These are phyloP conservation scores for Aspergillus sp. DNA, from an alignment of 2,329 filamentous ascomycete species.

Conservation along the genomic window DNA sequence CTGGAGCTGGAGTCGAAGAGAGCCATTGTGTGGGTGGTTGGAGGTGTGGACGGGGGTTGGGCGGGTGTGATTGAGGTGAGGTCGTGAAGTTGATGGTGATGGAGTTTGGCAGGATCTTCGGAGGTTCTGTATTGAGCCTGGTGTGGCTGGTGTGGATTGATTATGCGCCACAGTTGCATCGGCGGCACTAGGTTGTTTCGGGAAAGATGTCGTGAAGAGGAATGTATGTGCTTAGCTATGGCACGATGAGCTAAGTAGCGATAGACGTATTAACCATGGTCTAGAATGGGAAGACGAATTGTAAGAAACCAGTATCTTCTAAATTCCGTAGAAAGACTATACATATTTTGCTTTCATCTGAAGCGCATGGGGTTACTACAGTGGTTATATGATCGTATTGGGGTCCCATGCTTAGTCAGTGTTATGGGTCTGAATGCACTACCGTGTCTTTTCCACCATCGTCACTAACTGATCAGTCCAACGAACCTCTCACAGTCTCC, in stretches of 20 bases:
- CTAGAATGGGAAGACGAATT: no score
- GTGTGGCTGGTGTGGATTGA: background rate
- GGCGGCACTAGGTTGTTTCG: background rate
- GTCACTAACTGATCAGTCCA: constrained; percentile 3
- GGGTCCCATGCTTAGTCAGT: background rate
- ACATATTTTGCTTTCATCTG: no score
- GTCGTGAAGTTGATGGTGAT: background rate
- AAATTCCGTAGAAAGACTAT: no score
- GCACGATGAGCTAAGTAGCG: no score
- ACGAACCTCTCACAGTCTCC: background rate
- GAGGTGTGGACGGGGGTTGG: background rate
- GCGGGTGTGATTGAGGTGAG: background rate
- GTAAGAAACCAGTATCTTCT: no score
- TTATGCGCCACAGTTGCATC: background rate
- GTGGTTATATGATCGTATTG: no score
- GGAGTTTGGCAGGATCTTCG: background rate
- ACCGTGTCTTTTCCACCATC: constrained; percentile 1
- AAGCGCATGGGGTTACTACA: no score
- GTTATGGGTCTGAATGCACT: background rate
- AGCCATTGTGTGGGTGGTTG: constrained; percentile 27
- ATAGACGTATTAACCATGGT: no score
- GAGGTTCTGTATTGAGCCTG: background rate
- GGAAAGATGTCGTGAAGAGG: background rate
- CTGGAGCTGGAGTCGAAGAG: constrained; percentile 39
- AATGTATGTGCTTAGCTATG: no score